These are phyloP conservation scores for Globisporangium sylvaticum DNA, from an alignment of 352 stramenopile genomes.

Conservation along the genomic window DNA sequence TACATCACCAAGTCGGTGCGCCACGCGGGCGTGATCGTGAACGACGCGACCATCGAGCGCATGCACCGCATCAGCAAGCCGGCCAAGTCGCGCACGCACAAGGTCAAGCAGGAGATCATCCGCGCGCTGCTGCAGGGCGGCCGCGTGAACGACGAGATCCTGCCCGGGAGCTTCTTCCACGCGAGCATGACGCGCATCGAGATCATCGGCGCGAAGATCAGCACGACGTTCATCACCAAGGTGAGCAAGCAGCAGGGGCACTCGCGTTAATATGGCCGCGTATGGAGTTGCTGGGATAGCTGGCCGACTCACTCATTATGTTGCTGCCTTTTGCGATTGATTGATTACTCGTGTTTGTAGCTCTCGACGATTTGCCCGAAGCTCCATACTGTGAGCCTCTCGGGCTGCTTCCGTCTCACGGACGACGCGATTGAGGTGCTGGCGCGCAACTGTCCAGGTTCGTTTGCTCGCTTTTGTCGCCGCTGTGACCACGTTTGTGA, in stretches of 20 bases:
- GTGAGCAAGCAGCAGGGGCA: slow-evolving; percentile 18
- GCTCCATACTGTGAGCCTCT: slow-evolving; percentile 84
- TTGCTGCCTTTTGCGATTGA: background rate
- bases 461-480: background rate
- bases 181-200: slow-evolving; percentile 81
- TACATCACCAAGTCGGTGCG: slow-evolving; percentile 83
- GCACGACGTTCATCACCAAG: slow-evolving; percentile 64
- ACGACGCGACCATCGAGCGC: slow-evolving; percentile 57
- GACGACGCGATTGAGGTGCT: slow-evolving; percentile 81
- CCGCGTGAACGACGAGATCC: slow-evolving; percentile 75
- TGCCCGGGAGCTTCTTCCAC: slow-evolving; percentile 84
- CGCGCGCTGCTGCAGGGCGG: slow-evolving; percentile 69
- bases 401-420: slow-evolving; percentile 84
- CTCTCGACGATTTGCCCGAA: slow-evolving; percentile 76
- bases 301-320: background rate
- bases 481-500: background rate
- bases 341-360: slow-evolving; percentile 21
- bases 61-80: slow-evolving; percentile 73
- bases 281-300: background rate
- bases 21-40: slow-evolving; percentile 60
- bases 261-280: background rate
- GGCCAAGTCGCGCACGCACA: slow-evolving; percentile 75
- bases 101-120: slow-evolving; percentile 85
- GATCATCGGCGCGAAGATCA: slow-evolving; percentile 85
- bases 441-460: slow-evolving; percentile 76